phyloP scores from a whole-genome alignment of 2,329 filamentous ascomycete species.

The Diplodia seriata region DNA sequence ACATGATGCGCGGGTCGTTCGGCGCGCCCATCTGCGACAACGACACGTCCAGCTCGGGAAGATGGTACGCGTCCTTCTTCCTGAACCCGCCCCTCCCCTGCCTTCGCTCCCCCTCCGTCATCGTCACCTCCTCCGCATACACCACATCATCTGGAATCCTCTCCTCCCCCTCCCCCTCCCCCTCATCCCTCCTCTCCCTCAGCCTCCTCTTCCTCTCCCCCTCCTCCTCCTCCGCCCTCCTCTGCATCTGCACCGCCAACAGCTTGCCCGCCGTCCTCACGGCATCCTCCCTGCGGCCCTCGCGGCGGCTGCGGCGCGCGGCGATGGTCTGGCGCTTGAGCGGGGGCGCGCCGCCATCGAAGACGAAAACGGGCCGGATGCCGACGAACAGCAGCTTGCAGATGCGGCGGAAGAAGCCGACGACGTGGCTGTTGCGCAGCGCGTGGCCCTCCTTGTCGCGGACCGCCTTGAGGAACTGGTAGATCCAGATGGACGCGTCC shows the following conservation, averaged over 20 bases:
- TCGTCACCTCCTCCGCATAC: constrained; percentile 88
- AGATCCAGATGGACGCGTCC: constrained; percentile 99
- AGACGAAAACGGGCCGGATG: constrained; percentile 96
- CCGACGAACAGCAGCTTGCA: constrained; percentile 98
- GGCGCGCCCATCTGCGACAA: constrained; percentile 86
- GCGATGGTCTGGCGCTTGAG: constrained; percentile 92
- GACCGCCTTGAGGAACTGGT: constrained; percentile 98
- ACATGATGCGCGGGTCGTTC: constrained; percentile 96
- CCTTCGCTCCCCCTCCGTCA: constrained; percentile 77
- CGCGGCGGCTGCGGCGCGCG: constrained; percentile 76
- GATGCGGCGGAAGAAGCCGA: constrained; percentile 97
- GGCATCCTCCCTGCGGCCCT: constrained; percentile 92
- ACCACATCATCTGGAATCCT: constrained; percentile 75
- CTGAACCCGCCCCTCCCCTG: constrained; percentile 78
- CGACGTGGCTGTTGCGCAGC: constrained; percentile 91
- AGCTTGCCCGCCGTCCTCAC: constrained; percentile 88
- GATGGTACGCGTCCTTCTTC: constrained; percentile 93
- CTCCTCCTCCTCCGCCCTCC: constrained; percentile 83
- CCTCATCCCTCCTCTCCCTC: constrained; percentile 39
- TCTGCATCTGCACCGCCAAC: constrained; percentile 92
- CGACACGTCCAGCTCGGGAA: constrained; percentile 80
- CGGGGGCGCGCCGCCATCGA: constrained; percentile 90
- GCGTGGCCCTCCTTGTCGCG: constrained; percentile 98
- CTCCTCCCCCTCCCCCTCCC: constrained; percentile 65
- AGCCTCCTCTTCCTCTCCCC: constrained; percentile 62